A percentile compares a stretch with the other conserved stretches of the same genome.
phyloP scores from a whole-genome alignment of 2,329 filamentous ascomycete species.

The Sordariomycetes sp. region DNA sequence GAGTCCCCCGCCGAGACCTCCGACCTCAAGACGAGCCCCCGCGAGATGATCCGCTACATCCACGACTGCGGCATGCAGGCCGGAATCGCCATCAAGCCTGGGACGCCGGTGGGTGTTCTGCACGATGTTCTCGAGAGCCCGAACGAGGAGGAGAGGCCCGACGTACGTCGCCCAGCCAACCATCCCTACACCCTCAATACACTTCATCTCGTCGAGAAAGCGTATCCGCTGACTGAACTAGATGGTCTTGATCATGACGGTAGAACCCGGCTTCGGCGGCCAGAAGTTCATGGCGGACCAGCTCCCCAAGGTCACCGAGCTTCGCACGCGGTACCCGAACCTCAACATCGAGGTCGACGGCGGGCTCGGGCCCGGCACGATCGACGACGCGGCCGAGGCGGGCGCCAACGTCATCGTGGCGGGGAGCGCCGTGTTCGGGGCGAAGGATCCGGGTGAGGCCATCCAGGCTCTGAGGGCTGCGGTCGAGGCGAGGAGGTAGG shows the following conservation, averaged over 20 bases:
- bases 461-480: constrained; percentile 69
- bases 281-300: constrained; percentile 98
- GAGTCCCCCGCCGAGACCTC: constrained; percentile 60
- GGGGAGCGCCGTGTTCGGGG: constrained; percentile 89
- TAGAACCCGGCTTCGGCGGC: constrained; percentile 91
- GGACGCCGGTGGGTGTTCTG: constrained; percentile 79
- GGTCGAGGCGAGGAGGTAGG: constrained; percentile 44
- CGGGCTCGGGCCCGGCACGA: constrained; percentile 74
- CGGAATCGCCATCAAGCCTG: constrained; percentile 90
- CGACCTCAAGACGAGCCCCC: constrained; percentile 64
- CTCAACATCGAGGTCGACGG: constrained; percentile 97
- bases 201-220: too few relatives aligned
- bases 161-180: constrained; percentile 63
- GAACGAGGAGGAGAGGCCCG: constrained; percentile 64
- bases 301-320: constrained; percentile 79
- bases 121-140: constrained; percentile 75
- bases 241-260: constrained; percentile 99
- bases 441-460: constrained; percentile 74
- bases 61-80: constrained; percentile 80
- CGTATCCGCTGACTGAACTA: too few relatives aligned
- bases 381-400: constrained; percentile 86
- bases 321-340: constrained; percentile 75
- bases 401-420: constrained; percentile 98
- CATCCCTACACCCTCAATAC: too few relatives aligned
- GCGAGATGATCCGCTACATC: constrained; percentile 79